phyloP scores from a whole-genome alignment of 2,329 filamentous ascomycete species.

The Scytalidium lignicola region DNA sequence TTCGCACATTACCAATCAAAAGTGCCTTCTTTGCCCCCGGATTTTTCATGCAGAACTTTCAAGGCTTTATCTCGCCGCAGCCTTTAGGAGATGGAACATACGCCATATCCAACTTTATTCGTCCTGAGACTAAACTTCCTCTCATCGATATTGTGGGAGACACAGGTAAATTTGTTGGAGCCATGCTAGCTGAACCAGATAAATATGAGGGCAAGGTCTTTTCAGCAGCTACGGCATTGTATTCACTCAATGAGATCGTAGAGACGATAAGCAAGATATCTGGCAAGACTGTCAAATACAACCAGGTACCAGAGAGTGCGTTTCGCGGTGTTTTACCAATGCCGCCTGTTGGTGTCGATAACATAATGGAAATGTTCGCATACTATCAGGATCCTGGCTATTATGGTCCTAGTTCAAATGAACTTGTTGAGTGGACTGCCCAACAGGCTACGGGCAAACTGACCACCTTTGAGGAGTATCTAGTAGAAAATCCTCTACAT shows the following conservation, averaged over 20 bases:
- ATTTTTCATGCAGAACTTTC: slow-evolving; percentile 35
- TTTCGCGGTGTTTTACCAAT: slow-evolving; percentile 3
- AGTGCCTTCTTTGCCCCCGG: slow-evolving; percentile 40
- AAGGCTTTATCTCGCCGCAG: not conserved
- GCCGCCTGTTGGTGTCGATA: slow-evolving; percentile 11
- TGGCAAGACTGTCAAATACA: slow-evolving; percentile 24
- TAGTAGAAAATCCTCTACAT: slow-evolving; percentile 21
- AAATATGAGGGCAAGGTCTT: slow-evolving; percentile 39
- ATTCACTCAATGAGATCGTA: slow-evolving; percentile 27
- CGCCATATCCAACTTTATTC: slow-evolving; percentile 7
- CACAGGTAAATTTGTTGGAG: slow-evolving; percentile 26
- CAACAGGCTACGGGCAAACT: slow-evolving; percentile 25
- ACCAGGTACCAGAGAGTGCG: slow-evolving; percentile 11
- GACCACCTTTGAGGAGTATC: slow-evolving; percentile 30
- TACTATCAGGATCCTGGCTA: slow-evolving; percentile 31
- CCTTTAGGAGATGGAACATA: slow-evolving; percentile 18
- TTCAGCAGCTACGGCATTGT: slow-evolving; percentile 36
- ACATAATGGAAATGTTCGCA: slow-evolving; percentile 17
- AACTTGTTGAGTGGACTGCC: slow-evolving; percentile 26
- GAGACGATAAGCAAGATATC: slow-evolving; percentile 26
- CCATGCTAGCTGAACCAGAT: slow-evolving; percentile 38
- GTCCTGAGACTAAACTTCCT: slow-evolving; percentile 21
- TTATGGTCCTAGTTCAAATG: slow-evolving; percentile 27
- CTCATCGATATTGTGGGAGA: slow-evolving; percentile 25
- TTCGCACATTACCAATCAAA: slow-evolving; percentile 34